Evolutionary conservation across 139 green algal genomes (phyloP).

Genomic region (Penium margaritaceum): DNA sequence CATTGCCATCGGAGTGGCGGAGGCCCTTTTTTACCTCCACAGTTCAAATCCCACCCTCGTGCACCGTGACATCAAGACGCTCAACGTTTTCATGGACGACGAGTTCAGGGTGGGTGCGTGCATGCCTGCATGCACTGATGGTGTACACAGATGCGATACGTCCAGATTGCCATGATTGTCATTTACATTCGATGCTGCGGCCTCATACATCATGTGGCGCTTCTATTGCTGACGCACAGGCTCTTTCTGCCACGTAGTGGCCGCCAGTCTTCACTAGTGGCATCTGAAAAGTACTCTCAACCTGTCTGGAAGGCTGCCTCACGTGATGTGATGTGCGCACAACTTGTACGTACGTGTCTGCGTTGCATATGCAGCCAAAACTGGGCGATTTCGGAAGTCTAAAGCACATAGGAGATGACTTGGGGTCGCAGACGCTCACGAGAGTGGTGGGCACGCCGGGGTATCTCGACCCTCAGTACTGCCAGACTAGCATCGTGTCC

Average conservation of each 20-base stretch:
- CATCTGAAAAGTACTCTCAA: no score
- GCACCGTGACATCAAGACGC: not conserved
- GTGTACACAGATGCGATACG: no score
- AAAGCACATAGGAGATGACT: not conserved
- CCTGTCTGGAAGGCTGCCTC: no score
- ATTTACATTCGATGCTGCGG: not conserved
- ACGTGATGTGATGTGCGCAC: no score
- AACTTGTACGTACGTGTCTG: no score
- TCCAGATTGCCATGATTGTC: not conserved
- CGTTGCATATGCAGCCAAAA: not conserved
- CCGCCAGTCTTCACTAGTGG: no score
- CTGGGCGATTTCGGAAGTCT: not conserved
- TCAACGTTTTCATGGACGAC: constrained; percentile 4
- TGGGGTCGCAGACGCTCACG: not conserved
- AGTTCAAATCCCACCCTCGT: not conserved
- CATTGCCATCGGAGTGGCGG: not conserved
- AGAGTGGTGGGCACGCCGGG: not conserved
- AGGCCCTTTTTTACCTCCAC: not conserved
- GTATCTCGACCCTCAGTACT: not conserved
- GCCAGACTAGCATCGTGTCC: not conserved
- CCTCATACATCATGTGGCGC: not conserved
- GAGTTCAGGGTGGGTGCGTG: not conserved
- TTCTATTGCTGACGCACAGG: not conserved
- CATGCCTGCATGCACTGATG: no score
- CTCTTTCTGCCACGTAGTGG: no score